phyloP scores from a whole-genome alignment of 345 rosid species.

The Ceriops zippeliana region DNA sequence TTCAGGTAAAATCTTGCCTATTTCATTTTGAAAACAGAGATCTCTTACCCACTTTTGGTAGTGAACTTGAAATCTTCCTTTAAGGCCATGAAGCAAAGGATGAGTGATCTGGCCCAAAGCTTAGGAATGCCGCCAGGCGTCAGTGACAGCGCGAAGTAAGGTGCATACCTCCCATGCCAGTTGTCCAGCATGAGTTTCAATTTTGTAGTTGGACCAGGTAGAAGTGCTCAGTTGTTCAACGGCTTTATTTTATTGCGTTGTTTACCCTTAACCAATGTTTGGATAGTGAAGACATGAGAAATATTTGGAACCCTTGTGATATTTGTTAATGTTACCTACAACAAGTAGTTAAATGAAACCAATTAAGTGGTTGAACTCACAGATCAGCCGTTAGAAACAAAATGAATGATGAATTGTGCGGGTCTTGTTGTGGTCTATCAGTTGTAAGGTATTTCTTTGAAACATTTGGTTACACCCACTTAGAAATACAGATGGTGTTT shows the following conservation, averaged over 20 bases:
- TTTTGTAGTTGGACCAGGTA: constrained; percentile 26
- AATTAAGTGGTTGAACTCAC: too few species aligned
- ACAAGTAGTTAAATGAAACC: too few species aligned
- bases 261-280: not conserved
- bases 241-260: not conserved
- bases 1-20: constrained; percentile 41
- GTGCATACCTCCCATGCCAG: not conserved
- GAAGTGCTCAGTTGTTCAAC: constrained; percentile 4
- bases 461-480: too few species aligned
- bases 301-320: not conserved
- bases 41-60: not conserved
- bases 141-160: constrained; percentile 55
- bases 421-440: too few species aligned
- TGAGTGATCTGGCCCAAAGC: constrained; percentile 88
- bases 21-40: not conserved
- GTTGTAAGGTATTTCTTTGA: too few species aligned
- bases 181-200: constrained; percentile 10
- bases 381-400: too few species aligned
- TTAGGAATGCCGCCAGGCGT: constrained; percentile 89
- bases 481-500: too few species aligned
- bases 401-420: too few species aligned
- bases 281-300: not conserved
- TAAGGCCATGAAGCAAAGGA: constrained; percentile 89
- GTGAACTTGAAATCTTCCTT: constrained; percentile 14
- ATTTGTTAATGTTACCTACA: not conserved